These are phyloP conservation scores for Phytophthora syringae DNA, from an alignment of 352 stramenopile genomes.

Conservation along the genomic window DNA sequence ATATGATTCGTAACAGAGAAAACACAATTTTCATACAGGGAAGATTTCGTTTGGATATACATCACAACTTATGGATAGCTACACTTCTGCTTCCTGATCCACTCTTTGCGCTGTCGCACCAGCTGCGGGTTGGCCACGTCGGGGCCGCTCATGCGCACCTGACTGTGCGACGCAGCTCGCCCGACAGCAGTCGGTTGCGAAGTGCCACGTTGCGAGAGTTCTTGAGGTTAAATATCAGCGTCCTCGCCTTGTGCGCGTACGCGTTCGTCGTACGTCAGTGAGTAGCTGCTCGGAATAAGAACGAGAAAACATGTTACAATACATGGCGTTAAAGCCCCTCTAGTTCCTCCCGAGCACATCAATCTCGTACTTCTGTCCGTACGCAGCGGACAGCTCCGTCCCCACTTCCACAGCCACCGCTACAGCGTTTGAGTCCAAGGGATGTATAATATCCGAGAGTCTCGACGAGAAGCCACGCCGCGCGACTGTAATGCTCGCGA, in stretches of 20 bases:
- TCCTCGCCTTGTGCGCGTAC: slow-evolving; percentile 82
- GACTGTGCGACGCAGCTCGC: slow-evolving; percentile 52
- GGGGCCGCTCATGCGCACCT: slow-evolving; percentile 79
- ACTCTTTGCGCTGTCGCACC: slow-evolving; percentile 80
- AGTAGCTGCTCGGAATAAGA: slow-evolving; percentile 43
- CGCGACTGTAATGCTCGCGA: slow-evolving; percentile 68
- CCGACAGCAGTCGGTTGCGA: slow-evolving; percentile 70
- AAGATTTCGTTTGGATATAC: too few species aligned
- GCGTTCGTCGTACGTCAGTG: slow-evolving; percentile 79
- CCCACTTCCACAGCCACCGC: slow-evolving; percentile 65
- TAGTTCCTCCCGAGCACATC: too few species aligned
- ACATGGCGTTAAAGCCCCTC: neutral
- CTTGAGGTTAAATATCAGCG: slow-evolving; percentile 87
- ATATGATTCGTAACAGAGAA: too few species aligned
- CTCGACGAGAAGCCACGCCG: slow-evolving; percentile 65
- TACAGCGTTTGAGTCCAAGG: slow-evolving; percentile 53
- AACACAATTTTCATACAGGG: too few species aligned
- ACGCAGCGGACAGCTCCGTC: slow-evolving; percentile 56
- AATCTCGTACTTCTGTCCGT: slow-evolving; percentile 55
- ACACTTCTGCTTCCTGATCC: slow-evolving; percentile 70
- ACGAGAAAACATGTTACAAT: neutral
- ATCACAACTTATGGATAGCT: too few species aligned
- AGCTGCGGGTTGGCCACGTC: slow-evolving; percentile 90
- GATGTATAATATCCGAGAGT: slow-evolving; percentile 59
- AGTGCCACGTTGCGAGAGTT: slow-evolving; percentile 72